Conservation (phyloP, 352 stramenopile species). For the Phytophthora brassicae region DNA sequence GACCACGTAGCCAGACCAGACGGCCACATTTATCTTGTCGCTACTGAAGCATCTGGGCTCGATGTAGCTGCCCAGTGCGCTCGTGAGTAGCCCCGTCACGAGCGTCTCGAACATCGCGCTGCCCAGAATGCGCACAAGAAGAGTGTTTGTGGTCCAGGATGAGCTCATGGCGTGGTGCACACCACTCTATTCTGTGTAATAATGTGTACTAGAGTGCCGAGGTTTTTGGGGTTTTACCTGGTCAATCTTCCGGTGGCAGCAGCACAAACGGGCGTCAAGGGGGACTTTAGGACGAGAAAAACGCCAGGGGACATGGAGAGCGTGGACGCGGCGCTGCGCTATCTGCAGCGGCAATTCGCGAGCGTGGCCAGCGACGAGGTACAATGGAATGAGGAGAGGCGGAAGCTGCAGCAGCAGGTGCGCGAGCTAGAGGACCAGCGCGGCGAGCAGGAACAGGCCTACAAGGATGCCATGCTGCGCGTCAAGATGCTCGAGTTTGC, state of each 20-base stretch:
- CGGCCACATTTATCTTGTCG: conserved; percentile 87
- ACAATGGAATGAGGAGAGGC: conserved; percentile 76
- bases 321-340: conserved; percentile 84
- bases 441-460: conserved; percentile 75
- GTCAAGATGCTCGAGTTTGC: conserved; percentile 91
- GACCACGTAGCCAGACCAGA: conserved; percentile 88
- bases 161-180: conserved; percentile 1
- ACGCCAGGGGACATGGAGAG: conserved; percentile 63
- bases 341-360: conserved; percentile 83
- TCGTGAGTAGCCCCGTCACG: conserved; percentile 83
- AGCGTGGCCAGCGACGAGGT: conserved; percentile 77
- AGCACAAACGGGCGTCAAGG: conserved; percentile 28
- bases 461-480: conserved; percentile 83
- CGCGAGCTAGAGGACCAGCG: conserved; percentile 79
- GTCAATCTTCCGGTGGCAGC: not conserved
- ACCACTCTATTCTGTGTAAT: not conserved
- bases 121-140: not conserved
- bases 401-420: conserved; percentile 72
- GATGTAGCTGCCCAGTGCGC: conserved; percentile 85
- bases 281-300: not conserved
- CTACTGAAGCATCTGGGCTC: conserved; percentile 86
- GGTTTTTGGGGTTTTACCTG: conserved; percentile 25
- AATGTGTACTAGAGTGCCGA: conserved; percentile 1
- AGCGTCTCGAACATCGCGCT: conserved; percentile 85
- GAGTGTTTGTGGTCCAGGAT: conserved; percentile 3